These are phyloP conservation scores for Penicillium desertorum DNA, from an alignment of 495 filamentous ascomycete genomes.

Conservation along the genomic window DNA sequence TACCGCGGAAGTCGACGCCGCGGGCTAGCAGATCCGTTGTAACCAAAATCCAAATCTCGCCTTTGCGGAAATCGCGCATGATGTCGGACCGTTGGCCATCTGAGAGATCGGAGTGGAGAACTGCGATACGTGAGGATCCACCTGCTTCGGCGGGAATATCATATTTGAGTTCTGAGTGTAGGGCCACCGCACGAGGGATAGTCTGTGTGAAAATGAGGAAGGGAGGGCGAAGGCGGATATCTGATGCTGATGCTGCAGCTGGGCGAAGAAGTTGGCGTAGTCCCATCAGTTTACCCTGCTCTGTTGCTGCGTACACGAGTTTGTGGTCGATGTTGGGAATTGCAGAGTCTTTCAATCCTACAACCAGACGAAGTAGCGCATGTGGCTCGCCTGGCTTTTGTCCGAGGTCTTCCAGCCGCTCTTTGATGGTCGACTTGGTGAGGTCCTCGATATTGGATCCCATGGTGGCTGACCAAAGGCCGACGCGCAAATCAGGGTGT, in stretches of 20 bases:
- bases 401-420: constrained; percentile 38
- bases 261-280: constrained; percentile 91
- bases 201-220: constrained; percentile 96
- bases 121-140: constrained; percentile 80
- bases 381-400: constrained; percentile 28
- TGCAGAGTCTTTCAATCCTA: constrained; percentile 92
- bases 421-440: constrained; percentile 59
- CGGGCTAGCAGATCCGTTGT: constrained; percentile 91
- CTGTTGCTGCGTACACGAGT: constrained; percentile 86
- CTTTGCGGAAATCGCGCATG: constrained; percentile 86
- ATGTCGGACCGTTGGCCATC: constrained; percentile 71
- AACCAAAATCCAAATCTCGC: constrained; percentile 93
- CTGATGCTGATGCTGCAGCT: constrained; percentile 54
- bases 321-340: constrained; percentile 87
- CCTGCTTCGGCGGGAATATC: constrained; percentile 89
- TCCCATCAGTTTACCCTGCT: constrained; percentile 89
- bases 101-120: constrained; percentile 83
- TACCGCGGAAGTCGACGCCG: constrained; percentile 85
- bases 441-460: constrained; percentile 86
- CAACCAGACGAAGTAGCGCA: constrained; percentile 76
- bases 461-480: constrained; percentile 96
- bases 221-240: constrained; percentile 72
- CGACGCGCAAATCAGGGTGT: constrained; percentile 63
- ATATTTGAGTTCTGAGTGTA: constrained; percentile 88
- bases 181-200: constrained; percentile 80